Base-by-base conservation (phyloP, 805 yeast species). In the Nakazawaea wickerhamii region DNA sequence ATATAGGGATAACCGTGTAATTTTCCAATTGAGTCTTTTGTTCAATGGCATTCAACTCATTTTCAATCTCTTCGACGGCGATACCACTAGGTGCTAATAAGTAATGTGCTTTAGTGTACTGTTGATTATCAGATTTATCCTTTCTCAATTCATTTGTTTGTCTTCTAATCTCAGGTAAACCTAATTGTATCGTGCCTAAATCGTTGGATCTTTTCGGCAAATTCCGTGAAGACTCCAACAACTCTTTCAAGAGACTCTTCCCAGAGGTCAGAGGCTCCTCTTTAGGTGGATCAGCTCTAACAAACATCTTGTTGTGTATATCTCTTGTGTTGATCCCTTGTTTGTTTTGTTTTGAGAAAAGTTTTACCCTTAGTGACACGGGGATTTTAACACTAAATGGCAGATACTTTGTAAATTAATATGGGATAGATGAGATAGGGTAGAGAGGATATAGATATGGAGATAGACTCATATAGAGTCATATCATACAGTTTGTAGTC, bases 61-160 rank as follows among this genome's bases (percentile, higher is more conserved):
- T 63, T 50, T 85, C 89, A 30, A 90, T 79, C 44, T 87, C 93
- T 52, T 87, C 95, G 39, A 91, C 81, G 32, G 86, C 79, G 40
- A 89, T 75, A 1, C 97, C 97, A 55, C 91, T 83, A 1, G 90
- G 85, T 5, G 96, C 96, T 34, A 91, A 67, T 30, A 93, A 65
- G 59, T 93, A 93, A 57, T 93, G 98, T 2, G 86, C 93, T 53
- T 79, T 81, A 2, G 88, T 81, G 54, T 65, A 72, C 4, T 68
- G 70, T 33, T 64, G 60, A 8, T 54, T 51, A 34, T 66, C 65
- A 11, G 58, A 53, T 15, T 57, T 56, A 28, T 68, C 71, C 44
- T 69, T 72, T 43, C 88, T 68, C 53, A 82, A 65, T 36, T 69
- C 74, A 41, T 67, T 68, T 0, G 91, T 81, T 47, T 82, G 76